Evolutionary conservation across 495 filamentous ascomycete genomes (phyloP).

Genomic region (Chaetomidium leptoderma): DNA sequence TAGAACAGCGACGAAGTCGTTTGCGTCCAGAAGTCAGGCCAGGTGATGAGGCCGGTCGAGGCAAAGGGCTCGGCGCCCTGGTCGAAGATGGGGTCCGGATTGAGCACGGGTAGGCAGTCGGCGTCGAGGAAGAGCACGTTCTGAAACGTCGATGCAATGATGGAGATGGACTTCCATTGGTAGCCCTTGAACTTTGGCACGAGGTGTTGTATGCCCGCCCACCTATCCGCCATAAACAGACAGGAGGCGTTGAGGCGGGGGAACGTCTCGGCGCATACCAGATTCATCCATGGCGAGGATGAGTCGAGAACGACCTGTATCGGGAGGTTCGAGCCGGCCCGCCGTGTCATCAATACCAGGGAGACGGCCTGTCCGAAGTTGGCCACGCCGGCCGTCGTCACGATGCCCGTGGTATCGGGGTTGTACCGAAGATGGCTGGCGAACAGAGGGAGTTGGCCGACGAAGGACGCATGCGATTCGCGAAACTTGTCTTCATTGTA

Average conservation of each 20-base stretch:
- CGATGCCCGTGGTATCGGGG: constrained; percentile 49
- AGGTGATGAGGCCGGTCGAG: constrained; percentile 52
- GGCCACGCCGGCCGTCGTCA: constrained; percentile 38
- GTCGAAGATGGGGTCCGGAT: constrained; percentile 49
- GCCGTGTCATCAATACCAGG: constrained; percentile 55
- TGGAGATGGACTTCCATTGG: constrained; percentile 58
- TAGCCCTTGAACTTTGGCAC: constrained; percentile 34
- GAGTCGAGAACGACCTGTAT: constrained; percentile 57
- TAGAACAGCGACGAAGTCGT: constrained; percentile 53
- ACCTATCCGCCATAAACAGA: constrained; percentile 28
- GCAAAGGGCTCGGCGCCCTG: constrained; percentile 45
- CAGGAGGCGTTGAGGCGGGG: constrained; percentile 51
- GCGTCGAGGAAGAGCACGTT: constrained; percentile 60
- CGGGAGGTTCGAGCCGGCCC: constrained; percentile 52
- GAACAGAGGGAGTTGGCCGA: constrained; percentile 35
- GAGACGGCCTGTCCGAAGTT: constrained; percentile 39
- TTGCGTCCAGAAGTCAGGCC: constrained; percentile 60
- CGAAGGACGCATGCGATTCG: constrained; percentile 41
- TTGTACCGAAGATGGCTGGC: constrained; percentile 43
- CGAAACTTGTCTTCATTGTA: constrained; percentile 6
- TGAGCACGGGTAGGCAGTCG: constrained; percentile 52
- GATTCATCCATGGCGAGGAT: constrained; percentile 45
- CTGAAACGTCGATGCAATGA: constrained; percentile 58
- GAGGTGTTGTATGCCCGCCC: not conserved
- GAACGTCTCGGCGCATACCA: constrained; percentile 51